Base-by-base conservation (phyloP, 1,284 basidiomycete species). In the Ceratobasidium sp. region DNA sequence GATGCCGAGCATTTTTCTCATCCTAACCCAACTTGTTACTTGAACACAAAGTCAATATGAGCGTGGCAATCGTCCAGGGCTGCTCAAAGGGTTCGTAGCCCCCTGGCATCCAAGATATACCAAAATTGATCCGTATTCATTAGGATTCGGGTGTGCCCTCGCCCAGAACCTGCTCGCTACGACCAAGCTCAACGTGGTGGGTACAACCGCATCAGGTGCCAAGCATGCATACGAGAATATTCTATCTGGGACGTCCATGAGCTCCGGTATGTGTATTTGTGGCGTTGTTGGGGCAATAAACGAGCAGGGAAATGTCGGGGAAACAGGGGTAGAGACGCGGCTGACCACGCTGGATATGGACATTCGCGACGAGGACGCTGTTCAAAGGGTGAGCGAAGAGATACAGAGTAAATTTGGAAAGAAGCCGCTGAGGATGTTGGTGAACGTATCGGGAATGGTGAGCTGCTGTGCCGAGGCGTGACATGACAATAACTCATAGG, bases 361-460 rank as follows among this genome's bases (percentile, higher is more conserved):
- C 38, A 51, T 74, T 18, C 60, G 70, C n/a, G 54, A 74, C 21
- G 74, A 75, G 59, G 53, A 51, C 25, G 69, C 73, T 14, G 62
- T 75, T 28, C 61, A 40, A 28, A 28, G 66, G 28, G 74, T 63
- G 18, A 66, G 69, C 9, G 51, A 74, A 42, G 33, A 59, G 16
- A 69, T 74, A 18, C 54, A 74, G 46, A 63, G 72, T 14, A 66
- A 53, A 70, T 75, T 72, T 62, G 74, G 74, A 40, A 49, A 72
- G 33, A 63, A 75, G 59, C 51, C 64, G 16, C 40, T 74, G 36
- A 51, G 74, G 42, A 28, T 75, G 58, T 28, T 75, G 18, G 48
- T 69, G 30, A 75, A 74, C 49, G 59, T 75, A n/a, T 73, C 73
- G 33, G 74, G 74, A 12, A 62, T 74, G 61, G 74, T 75, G 44